phyloP scores from a whole-genome alignment of 2,329 filamentous ascomycete genomes.

The Colletotrichum nymphaeae region DNA sequence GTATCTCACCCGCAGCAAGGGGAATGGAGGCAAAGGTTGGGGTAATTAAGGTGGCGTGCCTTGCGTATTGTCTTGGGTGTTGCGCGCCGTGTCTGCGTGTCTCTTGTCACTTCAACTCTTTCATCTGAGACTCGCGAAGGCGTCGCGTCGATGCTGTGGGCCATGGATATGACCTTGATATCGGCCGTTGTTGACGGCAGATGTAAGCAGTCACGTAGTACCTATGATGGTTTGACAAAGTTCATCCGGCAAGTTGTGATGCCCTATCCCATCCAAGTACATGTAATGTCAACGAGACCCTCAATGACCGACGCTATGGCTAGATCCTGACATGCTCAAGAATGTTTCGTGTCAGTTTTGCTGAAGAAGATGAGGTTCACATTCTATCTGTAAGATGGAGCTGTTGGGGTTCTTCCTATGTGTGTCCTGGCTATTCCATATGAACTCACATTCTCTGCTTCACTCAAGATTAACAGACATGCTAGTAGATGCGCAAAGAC shows the following conservation, averaged over 20 bases:
- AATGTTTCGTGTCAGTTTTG: conserved; percentile 18
- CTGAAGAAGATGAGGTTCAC: conserved; percentile 2
- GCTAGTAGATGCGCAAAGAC: neutral
- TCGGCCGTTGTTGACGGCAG: conserved; percentile 1
- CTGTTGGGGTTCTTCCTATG: neutral
- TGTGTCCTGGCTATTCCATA: too few relatives aligned
- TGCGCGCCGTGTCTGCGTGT: neutral
- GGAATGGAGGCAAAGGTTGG: conserved; percentile 24
- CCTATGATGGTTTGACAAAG: neutral
- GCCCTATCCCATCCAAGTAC: neutral
- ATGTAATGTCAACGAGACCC: neutral
- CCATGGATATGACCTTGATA: neutral
- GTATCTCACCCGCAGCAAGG: neutral
- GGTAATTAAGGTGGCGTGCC: conserved; percentile 27
- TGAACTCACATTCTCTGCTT: neutral
- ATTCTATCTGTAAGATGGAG: neutral
- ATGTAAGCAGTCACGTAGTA: neutral
- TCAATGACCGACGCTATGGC: neutral
- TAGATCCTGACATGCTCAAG: neutral
- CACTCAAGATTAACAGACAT: neutral
- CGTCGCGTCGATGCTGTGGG: neutral
- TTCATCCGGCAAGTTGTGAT: neutral
- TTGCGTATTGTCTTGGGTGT: conserved; percentile 10
- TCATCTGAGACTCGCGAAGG: neutral
- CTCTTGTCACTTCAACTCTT: neutral